Conservation (phyloP, 257 asterid genomes). For the Lantana camara region DNA sequence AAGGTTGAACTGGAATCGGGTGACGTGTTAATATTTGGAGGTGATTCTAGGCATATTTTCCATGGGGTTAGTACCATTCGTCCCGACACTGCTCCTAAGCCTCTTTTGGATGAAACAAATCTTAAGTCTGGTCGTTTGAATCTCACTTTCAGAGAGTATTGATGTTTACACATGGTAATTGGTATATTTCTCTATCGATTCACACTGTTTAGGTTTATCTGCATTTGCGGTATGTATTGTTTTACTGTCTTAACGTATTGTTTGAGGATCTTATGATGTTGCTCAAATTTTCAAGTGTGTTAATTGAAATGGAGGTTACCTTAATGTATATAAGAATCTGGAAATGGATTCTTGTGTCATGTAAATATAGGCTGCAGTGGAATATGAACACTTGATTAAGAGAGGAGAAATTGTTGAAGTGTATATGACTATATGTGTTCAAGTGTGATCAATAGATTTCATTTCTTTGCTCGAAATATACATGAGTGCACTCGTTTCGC, state of each 20-base stretch:
- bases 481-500: too few species aligned
- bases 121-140: conserved; percentile 74
- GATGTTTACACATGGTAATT: conserved; percentile 24
- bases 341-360: too few species aligned
- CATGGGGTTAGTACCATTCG: conserved; percentile 67
- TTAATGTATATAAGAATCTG: too few species aligned
- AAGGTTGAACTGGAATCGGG: conserved; percentile 65
- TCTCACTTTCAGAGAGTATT: conserved; percentile 78
- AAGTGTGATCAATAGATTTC: too few species aligned
- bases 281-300: background rate
- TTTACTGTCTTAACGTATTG: too few species aligned
- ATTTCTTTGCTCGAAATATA: too few species aligned
- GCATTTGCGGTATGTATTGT: background rate
- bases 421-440: too few species aligned
- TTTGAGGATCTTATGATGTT: background rate
- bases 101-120: conserved; percentile 51
- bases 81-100: conserved; percentile 50
- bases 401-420: too few species aligned
- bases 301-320: too few species aligned
- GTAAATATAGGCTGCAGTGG: too few species aligned
- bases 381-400: too few species aligned
- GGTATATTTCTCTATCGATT: conserved; percentile 8
- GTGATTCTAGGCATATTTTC: conserved; percentile 64
- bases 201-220: too few species aligned
- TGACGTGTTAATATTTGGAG: conserved; percentile 82